Evolutionary conservation across 768 basidiomycete genomes (phyloP).

Genomic region (Russula earlei): DNA sequence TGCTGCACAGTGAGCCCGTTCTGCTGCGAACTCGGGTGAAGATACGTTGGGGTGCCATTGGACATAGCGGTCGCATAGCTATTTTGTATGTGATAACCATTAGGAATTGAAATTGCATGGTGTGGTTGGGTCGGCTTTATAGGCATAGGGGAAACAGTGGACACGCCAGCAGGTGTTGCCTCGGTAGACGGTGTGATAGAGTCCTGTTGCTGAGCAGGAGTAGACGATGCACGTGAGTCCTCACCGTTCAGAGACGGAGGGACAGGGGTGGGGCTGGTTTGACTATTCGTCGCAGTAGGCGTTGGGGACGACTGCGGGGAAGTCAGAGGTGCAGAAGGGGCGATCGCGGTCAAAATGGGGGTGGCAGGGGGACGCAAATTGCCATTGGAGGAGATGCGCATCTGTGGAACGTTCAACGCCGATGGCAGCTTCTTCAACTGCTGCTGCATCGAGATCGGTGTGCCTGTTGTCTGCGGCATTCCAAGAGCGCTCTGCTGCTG

Average conservation of each 20-base stretch:
- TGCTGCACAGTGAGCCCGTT: slow-evolving; percentile 45
- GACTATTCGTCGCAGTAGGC: slow-evolving; percentile 13
- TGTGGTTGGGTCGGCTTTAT: slow-evolving; percentile 43
- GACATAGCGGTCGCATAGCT: slow-evolving; percentile 37
- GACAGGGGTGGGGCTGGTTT: slow-evolving; percentile 3
- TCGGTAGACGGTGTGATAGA: background rate
- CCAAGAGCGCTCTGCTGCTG: slow-evolving; percentile 7
- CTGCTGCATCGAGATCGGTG: slow-evolving; percentile 49
- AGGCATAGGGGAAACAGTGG: slow-evolving; percentile 32
- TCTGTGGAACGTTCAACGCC: slow-evolving; percentile 42
- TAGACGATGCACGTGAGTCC: slow-evolving; percentile 15
- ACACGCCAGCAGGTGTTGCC: background rate
- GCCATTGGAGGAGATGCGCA: slow-evolving; percentile 53
- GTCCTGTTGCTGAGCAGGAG: slow-evolving; percentile 13
- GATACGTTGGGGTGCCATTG: slow-evolving; percentile 26
- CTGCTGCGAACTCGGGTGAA: slow-evolving; percentile 29
- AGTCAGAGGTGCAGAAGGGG: slow-evolving; percentile 24
- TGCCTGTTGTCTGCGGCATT: slow-evolving; percentile 31
- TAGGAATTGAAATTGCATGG: slow-evolving; percentile 27
- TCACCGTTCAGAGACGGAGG: slow-evolving; percentile 13
- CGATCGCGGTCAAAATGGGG: slow-evolving; percentile 29
- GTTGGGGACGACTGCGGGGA: slow-evolving; percentile 17
- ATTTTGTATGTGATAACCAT: slow-evolving; percentile 32
- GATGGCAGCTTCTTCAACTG: slow-evolving; percentile 54
- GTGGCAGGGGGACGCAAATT: slow-evolving; percentile 42